These are phyloP conservation scores for Xylaria telfairii DNA, from an alignment of 495 filamentous ascomycete genomes.

Conservation along the genomic window DNA sequence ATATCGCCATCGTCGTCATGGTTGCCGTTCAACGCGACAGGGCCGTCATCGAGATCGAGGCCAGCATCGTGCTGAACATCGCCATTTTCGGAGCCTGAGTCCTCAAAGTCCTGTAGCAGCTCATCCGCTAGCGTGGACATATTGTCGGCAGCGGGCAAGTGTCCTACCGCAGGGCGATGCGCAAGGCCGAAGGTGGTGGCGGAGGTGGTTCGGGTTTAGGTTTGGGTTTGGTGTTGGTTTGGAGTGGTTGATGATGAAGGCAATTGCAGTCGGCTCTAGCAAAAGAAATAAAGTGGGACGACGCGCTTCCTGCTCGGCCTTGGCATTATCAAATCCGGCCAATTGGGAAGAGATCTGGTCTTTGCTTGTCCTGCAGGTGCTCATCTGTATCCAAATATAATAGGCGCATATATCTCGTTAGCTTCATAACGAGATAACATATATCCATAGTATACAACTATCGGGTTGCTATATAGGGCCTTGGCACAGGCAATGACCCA, in stretches of 20 bases:
- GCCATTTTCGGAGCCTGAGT: slow-evolving; percentile 66
- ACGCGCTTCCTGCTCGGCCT: neutral
- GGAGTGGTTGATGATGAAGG: slow-evolving; percentile 3
- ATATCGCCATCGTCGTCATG: slow-evolving; percentile 38
- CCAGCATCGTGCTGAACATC: slow-evolving; percentile 58
- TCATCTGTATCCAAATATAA: neutral
- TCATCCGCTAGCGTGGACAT: slow-evolving; percentile 86
- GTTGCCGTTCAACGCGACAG: slow-evolving; percentile 32
- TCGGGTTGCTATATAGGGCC: neutral
- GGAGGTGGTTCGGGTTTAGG: neutral
- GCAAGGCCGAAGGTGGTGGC: neutral
- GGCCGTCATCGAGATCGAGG: slow-evolving; percentile 36
- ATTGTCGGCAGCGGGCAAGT: slow-evolving; percentile 24
- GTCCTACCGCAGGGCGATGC: neutral
- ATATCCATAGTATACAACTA: neutral
- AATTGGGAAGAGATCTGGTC: neutral
- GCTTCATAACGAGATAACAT: neutral
- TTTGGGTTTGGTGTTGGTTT: neutral
- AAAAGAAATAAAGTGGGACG: slow-evolving; percentile 23
- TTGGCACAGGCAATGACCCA: neutral
- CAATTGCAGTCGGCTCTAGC: neutral
- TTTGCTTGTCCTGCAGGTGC: neutral
- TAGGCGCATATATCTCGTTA: too few relatives aligned
- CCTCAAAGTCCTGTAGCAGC: slow-evolving; percentile 89
- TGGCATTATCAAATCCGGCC: neutral